phyloP scores from a whole-genome alignment of 1,139 yeast species.

The Debaryomyces udenii region DNA sequence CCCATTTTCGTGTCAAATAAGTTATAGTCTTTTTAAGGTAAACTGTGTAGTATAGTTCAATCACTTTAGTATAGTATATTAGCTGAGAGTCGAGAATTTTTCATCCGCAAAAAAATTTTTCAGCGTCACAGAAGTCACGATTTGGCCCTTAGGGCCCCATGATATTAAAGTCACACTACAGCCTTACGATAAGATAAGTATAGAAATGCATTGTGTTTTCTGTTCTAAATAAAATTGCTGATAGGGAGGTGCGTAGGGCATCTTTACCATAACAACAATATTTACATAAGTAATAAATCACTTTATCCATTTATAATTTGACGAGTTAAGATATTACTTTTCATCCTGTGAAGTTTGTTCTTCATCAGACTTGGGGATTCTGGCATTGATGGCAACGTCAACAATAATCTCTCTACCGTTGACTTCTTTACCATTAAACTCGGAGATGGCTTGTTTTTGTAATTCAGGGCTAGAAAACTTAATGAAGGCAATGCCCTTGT shows the following conservation, averaged over 20 bases:
- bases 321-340: constrained; percentile 5
- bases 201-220: too few relatives aligned
- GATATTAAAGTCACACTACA: too few relatives aligned
- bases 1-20: constrained; percentile 12
- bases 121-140: constrained; percentile 4
- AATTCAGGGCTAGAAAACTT: constrained; percentile 51
- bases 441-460: constrained; percentile 52
- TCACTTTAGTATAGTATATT: too few relatives aligned
- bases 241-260: too few relatives aligned
- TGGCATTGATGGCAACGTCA: constrained; percentile 59
- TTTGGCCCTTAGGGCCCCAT: background rate
- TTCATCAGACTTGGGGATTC: constrained; percentile 27
- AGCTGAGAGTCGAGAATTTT: constrained; percentile 8
- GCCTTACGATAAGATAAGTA: too few relatives aligned
- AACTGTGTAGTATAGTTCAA: too few relatives aligned
- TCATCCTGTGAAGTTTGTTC: constrained; percentile 7
- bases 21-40: constrained; percentile 4
- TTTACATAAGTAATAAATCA: constrained; percentile 10
- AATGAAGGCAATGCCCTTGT: constrained; percentile 68
- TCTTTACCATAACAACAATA: constrained; percentile 2
- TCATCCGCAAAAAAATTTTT: constrained; percentile 4
- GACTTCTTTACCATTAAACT: constrained; percentile 54
- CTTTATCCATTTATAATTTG: constrained; percentile 9
- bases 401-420: constrained; percentile 58
- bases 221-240: too few relatives aligned